Conservation (phyloP, 148 eudicot genomes). For the Vaccinium darrowii region DNA sequence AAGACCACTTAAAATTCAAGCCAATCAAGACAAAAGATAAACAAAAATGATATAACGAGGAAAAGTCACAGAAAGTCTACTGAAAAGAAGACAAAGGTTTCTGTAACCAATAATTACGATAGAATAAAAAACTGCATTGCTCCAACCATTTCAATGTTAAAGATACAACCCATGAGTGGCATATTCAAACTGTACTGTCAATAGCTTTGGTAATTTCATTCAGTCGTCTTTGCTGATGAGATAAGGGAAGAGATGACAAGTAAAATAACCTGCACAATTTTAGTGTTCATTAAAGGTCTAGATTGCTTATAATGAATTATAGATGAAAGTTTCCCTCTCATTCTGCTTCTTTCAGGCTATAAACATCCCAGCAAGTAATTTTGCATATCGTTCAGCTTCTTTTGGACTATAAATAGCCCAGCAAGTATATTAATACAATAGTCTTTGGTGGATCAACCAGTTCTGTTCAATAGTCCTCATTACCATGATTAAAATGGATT, state of each 20-base stretch:
- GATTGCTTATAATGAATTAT: neutral
- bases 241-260: neutral
- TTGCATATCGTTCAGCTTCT: conserved; percentile 22
- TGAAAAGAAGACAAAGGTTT: neutral
- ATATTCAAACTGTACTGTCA: neutral
- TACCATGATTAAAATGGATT: conserved; percentile 44
- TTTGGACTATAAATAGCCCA: conserved; percentile 20
- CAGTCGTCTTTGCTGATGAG: neutral
- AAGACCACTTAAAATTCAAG: neutral
- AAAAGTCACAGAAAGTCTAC: neutral
- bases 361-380: neutral
- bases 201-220: neutral
- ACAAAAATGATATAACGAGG: neutral
- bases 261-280: neutral
- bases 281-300: conserved; percentile 11
- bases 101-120: neutral
- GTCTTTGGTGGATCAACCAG: conserved; percentile 33
- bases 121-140: neutral
- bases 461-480: conserved; percentile 46
- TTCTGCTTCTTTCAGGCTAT: neutral
- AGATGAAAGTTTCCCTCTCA: neutral
- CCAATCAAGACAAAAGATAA: neutral
- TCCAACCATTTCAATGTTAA: neutral
- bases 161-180: conserved; percentile 7
- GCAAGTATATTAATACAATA: conserved; percentile 21